Conservation (phyloP, 2,329 filamentous ascomycete species). For the Ceratocystis colombiana region DNA sequence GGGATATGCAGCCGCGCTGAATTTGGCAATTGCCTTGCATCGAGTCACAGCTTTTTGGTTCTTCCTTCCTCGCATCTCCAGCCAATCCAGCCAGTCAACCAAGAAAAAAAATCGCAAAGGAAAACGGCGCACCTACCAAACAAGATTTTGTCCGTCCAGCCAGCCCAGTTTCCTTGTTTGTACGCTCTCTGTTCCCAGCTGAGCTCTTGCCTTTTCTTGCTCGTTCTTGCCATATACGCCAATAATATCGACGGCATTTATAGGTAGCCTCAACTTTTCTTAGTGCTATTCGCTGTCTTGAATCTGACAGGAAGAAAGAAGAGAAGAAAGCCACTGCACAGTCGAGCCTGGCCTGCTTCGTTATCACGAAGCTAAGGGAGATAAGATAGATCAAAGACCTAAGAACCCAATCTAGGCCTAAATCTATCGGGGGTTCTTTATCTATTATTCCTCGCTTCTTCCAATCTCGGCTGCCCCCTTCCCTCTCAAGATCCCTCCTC, state of each 20-base stretch:
- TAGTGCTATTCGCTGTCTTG: no score
- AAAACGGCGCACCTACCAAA: neutral
- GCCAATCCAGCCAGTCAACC: neutral
- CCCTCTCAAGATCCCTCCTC: neutral
- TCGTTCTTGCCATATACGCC: neutral
- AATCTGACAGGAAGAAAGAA: no score
- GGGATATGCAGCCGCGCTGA: neutral
- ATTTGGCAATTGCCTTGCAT: constrained; percentile 5
- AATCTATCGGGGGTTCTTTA: constrained; percentile 3
- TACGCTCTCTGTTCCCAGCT: neutral
- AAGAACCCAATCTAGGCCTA: neutral
- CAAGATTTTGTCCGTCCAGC: neutral
- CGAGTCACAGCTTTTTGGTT: neutral
- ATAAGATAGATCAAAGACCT: neutral
- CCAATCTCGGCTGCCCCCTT: constrained; percentile 8
- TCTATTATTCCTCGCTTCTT: neutral
- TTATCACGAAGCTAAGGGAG: neutral
- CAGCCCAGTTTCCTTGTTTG: neutral
- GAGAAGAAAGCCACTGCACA: neutral
- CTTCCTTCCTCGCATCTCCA: constrained; percentile 1
- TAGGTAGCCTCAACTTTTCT: neutral
- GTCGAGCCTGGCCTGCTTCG: neutral
- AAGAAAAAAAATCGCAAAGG: neutral
- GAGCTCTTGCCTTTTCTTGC: neutral
- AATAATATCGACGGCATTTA: neutral